These are phyloP conservation scores for Taxillus chinensis DNA, from an alignment of 164 flowering plant genomes.

Conservation along the genomic window DNA sequence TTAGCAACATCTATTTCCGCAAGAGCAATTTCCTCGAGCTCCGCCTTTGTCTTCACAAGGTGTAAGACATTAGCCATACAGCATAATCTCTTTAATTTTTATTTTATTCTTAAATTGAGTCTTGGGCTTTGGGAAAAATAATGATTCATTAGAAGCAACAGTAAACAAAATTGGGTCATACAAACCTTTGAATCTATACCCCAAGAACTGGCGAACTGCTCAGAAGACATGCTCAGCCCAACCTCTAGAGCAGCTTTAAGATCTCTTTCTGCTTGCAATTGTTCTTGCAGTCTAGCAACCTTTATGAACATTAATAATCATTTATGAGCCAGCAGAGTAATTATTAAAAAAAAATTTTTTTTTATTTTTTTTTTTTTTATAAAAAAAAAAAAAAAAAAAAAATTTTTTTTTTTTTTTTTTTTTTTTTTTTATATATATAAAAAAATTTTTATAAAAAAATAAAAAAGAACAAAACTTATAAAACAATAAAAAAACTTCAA, in stretches of 20 bases:
- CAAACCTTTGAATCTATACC: slow-evolving; percentile 95
- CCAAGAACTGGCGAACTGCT: slow-evolving; percentile 61
- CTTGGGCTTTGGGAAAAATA: slow-evolving; percentile 8
- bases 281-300: slow-evolving; percentile 97
- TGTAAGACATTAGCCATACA: background rate
- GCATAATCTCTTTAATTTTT: background rate
- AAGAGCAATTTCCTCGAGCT: slow-evolving; percentile 97
- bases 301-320: slow-evolving; percentile 12
- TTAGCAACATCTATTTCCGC: slow-evolving; percentile 98
- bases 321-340: slow-evolving; percentile 2
- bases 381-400: too few species aligned
- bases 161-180: background rate
- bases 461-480: too few species aligned
- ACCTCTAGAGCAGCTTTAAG: slow-evolving; percentile 94
- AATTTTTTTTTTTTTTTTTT: too few species aligned
- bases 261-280: slow-evolving; percentile 97
- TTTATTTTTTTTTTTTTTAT: too few species aligned
- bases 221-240: slow-evolving; percentile 94
- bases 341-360: background rate
- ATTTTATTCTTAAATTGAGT: background rate
- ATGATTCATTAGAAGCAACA: background rate
- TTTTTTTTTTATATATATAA: too few species aligned
- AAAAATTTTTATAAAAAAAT: too few species aligned
- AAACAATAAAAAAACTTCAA: too few species aligned
- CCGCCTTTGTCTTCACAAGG: slow-evolving; percentile 78